Evolutionary conservation across 2,329 filamentous ascomycete genomes (phyloP).

Genomic region (Trichoderma sp.): DNA sequence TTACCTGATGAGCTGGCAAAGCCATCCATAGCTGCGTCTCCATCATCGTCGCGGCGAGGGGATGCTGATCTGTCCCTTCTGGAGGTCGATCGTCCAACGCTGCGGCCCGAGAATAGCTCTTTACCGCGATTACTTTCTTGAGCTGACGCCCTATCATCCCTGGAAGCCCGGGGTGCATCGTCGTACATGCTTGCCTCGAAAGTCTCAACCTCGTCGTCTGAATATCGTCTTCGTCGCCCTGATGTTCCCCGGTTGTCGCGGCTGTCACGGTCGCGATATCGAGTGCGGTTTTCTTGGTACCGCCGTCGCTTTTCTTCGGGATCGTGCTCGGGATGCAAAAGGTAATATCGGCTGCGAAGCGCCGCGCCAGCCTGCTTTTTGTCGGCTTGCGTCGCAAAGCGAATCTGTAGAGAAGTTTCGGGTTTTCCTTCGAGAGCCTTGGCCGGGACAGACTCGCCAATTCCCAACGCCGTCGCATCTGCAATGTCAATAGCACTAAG

Average conservation of each 20-base stretch:
- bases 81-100: constrained; percentile 38
- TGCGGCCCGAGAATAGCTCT: constrained; percentile 64
- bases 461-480: constrained; percentile 59
- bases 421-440: constrained; percentile 71
- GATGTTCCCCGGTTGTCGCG: constrained; percentile 36
- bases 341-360: constrained; percentile 84
- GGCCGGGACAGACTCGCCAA: constrained; percentile 68
- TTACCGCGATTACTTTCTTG: constrained; percentile 52
- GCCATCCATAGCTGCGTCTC: constrained; percentile 46
- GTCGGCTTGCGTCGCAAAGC: constrained; percentile 75
- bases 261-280: constrained; percentile 58
- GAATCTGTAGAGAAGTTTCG: constrained; percentile 70
- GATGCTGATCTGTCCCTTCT: constrained; percentile 54
- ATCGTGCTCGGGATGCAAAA: constrained; percentile 87
- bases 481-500: constrained; percentile 57
- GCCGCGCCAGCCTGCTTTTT: constrained; percentile 80
- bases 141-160: constrained; percentile 37
- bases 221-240: constrained; percentile 44
- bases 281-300: constrained; percentile 60
- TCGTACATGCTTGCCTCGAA: constrained; percentile 85
- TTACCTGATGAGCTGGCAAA: constrained; percentile 42
- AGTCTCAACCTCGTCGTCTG: constrained; percentile 55
- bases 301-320: constrained; percentile 71
- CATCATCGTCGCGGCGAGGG: constrained; percentile 50
- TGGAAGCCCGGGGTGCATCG: constrained; percentile 55